Evolutionary conservation across 2,329 filamentous ascomycete species (phyloP), one percentile per base, ranked within the genome.

Genomic region (Ophiostoma novo-ulmi): DNA sequence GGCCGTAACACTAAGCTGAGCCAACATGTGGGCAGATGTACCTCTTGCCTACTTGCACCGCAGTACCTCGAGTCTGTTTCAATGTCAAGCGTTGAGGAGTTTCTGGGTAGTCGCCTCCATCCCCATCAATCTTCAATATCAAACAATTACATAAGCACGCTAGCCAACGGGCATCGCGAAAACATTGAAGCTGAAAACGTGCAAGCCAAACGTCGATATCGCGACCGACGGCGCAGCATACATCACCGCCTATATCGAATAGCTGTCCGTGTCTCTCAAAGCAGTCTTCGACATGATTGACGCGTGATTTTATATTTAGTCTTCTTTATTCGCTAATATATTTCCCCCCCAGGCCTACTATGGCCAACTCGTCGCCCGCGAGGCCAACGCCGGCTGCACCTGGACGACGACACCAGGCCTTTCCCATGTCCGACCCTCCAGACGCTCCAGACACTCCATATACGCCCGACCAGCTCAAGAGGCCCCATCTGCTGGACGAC

Each of bases 361-460:
- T 79, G 78, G 73, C 76, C 65, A 75, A 75, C 55, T 77, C 77
- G 2, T 78, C 78, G 17, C 77, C 78, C n/a, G 65, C 73, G 5
- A 35, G 72, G 41, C 71, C 72, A 36, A 6, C 61, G 31, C 17
- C 61, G 20, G 17, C 61, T 8, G 61, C 63, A 13, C 39, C 64
- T 5, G n/a, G 69, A 7, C 55, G 71, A 63, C 63, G 71, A 17
- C 70, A 70, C 61, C 35, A 17, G 70, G 70, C 70, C 26, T 65
- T 68, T 7, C 58, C 68, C 2, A 67, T 73, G 61, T 67, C 72
- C 2, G 69, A 70, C n/a, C 72, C 73, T 26, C 70, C 72, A 1
- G 61, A 36, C 31, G 11, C 55, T 5, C 61, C 61, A 1, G 35
- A 36, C 61, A 64, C 61, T 3, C 61, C 61, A 17, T 31, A 26